A percentile compares a stretch with the other conserved stretches of the same genome.
Conservation (phyloP, 2,329 filamentous ascomycete species). For the Calonectria pteridis region DNA sequence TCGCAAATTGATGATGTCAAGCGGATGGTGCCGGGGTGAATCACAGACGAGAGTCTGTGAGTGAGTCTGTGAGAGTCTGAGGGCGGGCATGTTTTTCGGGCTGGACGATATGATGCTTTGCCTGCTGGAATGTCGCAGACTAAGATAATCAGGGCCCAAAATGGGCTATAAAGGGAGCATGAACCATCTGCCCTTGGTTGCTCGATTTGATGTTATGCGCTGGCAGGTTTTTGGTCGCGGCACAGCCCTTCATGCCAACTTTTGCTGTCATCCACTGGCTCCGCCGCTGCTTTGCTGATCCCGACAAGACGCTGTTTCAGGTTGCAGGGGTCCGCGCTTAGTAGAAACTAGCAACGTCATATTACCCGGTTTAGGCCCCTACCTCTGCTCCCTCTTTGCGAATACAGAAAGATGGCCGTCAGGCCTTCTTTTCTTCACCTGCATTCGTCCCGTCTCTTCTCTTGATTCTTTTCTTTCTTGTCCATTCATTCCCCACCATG, state of each 20-base stretch:
- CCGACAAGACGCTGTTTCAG: conserved; percentile 41
- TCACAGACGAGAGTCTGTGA: background rate
- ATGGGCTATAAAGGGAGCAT: background rate
- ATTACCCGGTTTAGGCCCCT: conserved; percentile 29
- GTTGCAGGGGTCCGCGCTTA: conserved; percentile 44
- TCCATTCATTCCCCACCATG: conserved; percentile 55
- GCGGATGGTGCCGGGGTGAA: background rate
- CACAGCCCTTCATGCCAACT: conserved; percentile 41
- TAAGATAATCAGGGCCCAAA: background rate
- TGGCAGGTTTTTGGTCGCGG: conserved; percentile 32
- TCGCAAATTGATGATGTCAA: conserved; percentile 13
- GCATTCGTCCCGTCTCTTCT: background rate
- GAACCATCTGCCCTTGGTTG: background rate
- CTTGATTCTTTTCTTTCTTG: background rate
- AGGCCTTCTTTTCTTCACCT: background rate
- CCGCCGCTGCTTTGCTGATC: conserved; percentile 32
- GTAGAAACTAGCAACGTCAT: conserved; percentile 43
- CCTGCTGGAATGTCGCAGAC: background rate
- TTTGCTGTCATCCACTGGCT: conserved; percentile 39
- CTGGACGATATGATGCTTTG: background rate
- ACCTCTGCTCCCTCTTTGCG: conserved; percentile 25
- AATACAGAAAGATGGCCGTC: conserved; percentile 29
- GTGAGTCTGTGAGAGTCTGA: background rate
- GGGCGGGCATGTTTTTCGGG: background rate
- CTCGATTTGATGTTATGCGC: conserved; percentile 29